Conservation (phyloP, 108 stramenopile genomes). For the Cyclotella choctawhatcheeana region DNA sequence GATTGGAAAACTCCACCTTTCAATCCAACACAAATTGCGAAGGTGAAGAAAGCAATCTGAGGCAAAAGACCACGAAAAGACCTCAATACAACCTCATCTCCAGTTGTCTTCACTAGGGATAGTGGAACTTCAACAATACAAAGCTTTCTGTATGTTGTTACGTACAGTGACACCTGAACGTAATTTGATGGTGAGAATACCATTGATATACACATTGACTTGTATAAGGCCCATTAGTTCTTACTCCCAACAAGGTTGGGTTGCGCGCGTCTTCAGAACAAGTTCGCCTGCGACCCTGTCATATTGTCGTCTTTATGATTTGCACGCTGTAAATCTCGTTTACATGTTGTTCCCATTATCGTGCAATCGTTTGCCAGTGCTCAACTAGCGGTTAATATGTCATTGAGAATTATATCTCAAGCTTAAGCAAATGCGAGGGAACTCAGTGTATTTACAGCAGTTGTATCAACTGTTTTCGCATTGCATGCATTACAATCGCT, state of each 20-base stretch:
- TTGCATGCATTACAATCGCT: constrained; percentile 35
- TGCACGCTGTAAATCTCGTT: neutral
- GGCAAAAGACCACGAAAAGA: neutral
- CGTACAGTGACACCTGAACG: neutral
- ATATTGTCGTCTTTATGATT: neutral
- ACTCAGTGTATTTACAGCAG: neutral
- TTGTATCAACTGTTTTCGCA: constrained; percentile 11
- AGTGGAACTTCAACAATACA: neutral
- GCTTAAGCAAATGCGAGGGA: neutral
- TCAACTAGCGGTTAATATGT: neutral
- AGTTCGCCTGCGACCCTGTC: neutral
- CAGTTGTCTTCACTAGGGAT: neutral
- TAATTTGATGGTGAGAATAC: neutral
- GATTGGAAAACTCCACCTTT: neutral
- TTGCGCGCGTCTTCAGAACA: neutral
- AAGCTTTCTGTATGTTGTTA: neutral
- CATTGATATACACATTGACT: neutral
- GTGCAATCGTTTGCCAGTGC: neutral
- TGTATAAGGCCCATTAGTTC: neutral
- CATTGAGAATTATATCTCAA: neutral
- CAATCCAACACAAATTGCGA: neutral
- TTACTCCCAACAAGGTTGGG: neutral
- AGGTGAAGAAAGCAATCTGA: neutral
- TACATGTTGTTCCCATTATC: neutral
- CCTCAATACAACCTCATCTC: neutral